Conservation (phyloP, 2,329 filamentous ascomycete species). For the Cladophialophora chaetospira region DNA sequence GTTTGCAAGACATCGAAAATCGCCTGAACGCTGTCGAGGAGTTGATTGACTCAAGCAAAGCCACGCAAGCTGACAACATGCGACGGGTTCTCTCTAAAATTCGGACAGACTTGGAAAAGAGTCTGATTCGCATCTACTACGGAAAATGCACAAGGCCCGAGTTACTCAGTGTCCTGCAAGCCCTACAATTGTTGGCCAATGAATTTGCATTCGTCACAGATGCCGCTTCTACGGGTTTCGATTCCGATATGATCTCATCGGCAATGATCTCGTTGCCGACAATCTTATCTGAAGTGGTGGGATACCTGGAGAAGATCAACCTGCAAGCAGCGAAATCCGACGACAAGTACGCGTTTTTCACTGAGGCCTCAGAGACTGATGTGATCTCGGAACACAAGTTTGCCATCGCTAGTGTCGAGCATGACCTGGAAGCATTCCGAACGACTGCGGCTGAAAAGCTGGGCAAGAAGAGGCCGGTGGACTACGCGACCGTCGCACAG, state of each 20-base stretch:
- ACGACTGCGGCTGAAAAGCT: slow-evolving; percentile 70
- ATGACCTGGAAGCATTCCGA: slow-evolving; percentile 80
- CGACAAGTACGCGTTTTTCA: slow-evolving; percentile 94
- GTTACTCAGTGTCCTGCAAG: slow-evolving; percentile 80
- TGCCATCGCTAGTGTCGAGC: slow-evolving; percentile 87
- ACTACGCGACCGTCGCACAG: slow-evolving; percentile 81
- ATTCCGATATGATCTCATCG: slow-evolving; percentile 67
- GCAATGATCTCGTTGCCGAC: slow-evolving; percentile 74
- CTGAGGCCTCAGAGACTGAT: slow-evolving; percentile 82
- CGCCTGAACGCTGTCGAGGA: slow-evolving; percentile 85
- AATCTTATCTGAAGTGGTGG: slow-evolving; percentile 71
- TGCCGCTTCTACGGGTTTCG: slow-evolving; percentile 70
- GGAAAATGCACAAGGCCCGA: slow-evolving; percentile 91
- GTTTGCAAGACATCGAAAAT: slow-evolving; percentile 72
- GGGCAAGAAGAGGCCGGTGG: slow-evolving; percentile 67
- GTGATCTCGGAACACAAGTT: slow-evolving; percentile 86
- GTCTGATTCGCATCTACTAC: slow-evolving; percentile 93
- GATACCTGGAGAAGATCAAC: slow-evolving; percentile 83
- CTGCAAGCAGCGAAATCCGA: slow-evolving; percentile 77
- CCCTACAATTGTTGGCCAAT: slow-evolving; percentile 75
- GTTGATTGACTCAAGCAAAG: slow-evolving; percentile 69
- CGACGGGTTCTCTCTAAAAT: slow-evolving; percentile 70
- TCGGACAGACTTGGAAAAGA: slow-evolving; percentile 85
- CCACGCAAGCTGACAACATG: slow-evolving; percentile 70
- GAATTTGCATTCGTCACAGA: slow-evolving; percentile 71